Percentiles rank a stretch among this genome's conserved stretches.
These are phyloP conservation scores for Penicillium sp. DNA, from an alignment of 2,329 filamentous ascomycete species.

Conservation along the genomic window DNA sequence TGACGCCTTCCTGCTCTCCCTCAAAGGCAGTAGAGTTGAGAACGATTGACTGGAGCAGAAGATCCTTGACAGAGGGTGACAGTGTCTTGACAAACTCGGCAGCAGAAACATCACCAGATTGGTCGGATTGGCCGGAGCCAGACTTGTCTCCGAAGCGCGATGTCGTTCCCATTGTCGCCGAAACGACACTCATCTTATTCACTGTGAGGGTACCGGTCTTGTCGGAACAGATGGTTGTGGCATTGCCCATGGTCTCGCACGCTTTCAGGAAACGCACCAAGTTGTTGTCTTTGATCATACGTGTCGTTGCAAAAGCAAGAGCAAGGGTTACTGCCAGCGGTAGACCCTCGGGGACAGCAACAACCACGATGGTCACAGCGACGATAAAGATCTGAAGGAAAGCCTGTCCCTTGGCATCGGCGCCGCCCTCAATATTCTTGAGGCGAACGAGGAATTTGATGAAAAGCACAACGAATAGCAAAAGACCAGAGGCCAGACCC, in stretches of 20 bases:
- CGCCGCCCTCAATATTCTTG: constrained; percentile 48
- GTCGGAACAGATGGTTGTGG: constrained; percentile 65
- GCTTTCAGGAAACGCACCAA: constrained; percentile 61
- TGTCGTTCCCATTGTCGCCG: constrained; percentile 56
- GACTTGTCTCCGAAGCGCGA: constrained; percentile 48
- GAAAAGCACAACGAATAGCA: constrained; percentile 77
- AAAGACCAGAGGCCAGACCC: constrained; percentile 68
- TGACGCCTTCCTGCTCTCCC: constrained; percentile 61
- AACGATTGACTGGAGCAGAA: constrained; percentile 65
- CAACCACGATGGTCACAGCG: constrained; percentile 61
- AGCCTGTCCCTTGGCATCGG: constrained; percentile 57
- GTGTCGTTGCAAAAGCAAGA: constrained; percentile 63
- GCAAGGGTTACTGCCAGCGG: constrained; percentile 64
- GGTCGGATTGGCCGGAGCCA: constrained; percentile 40
- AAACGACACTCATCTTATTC: constrained; percentile 64
- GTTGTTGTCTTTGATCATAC: constrained; percentile 66
- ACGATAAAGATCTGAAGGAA: constrained; percentile 63
- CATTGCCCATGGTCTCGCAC: constrained; percentile 67
- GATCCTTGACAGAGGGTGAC: constrained; percentile 54
- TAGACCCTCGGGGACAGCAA: constrained; percentile 62
- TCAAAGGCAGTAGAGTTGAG: constrained; percentile 73
- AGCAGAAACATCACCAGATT: constrained; percentile 47
- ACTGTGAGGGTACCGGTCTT: constrained; percentile 68
- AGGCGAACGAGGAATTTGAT: constrained; percentile 74
- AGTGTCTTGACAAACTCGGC: constrained; percentile 58